Conservation (phyloP, 106 monocot species). For the Acorus gramineus region DNA sequence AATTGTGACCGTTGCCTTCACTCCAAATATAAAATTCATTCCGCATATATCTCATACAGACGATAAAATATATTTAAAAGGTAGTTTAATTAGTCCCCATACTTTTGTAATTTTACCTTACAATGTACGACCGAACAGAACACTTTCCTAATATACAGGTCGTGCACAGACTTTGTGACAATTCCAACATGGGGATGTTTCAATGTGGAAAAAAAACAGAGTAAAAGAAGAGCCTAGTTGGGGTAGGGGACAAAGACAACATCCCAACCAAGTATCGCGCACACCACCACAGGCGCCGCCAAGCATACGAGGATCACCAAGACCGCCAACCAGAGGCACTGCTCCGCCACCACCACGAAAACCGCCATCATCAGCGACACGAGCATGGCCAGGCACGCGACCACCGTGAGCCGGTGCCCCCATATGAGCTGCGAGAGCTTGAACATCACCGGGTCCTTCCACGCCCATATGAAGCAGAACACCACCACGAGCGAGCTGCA, state of each 20-base stretch:
- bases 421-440: conserved; percentile 18
- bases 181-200: no score
- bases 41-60: no score
- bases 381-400: conserved; percentile 26
- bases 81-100: no score
- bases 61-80: no score
- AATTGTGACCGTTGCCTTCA: no score
- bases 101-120: no score
- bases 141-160: no score
- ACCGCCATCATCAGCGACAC: conserved; percentile 24
- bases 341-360: conserved; percentile 10
- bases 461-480: conserved; percentile 33
- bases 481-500: conserved; percentile 32
- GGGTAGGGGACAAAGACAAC: conserved; percentile 4
- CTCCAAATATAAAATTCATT: no score
- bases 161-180: no score
- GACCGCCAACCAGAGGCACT: conserved; percentile 8
- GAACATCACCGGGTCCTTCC: conserved; percentile 17
- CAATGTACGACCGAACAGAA: no score
- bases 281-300: conserved; percentile 5
- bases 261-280: conserved; percentile 9
- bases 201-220: no score
- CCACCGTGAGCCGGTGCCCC: conserved; percentile 21
- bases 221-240: no score
- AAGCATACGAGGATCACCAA: conserved; percentile 8